A percentile compares a stretch with the other conserved stretches of the same genome.
phyloP scores from a whole-genome alignment of 2,329 filamentous ascomycete species.

The Chaetomiaceae sp. region DNA sequence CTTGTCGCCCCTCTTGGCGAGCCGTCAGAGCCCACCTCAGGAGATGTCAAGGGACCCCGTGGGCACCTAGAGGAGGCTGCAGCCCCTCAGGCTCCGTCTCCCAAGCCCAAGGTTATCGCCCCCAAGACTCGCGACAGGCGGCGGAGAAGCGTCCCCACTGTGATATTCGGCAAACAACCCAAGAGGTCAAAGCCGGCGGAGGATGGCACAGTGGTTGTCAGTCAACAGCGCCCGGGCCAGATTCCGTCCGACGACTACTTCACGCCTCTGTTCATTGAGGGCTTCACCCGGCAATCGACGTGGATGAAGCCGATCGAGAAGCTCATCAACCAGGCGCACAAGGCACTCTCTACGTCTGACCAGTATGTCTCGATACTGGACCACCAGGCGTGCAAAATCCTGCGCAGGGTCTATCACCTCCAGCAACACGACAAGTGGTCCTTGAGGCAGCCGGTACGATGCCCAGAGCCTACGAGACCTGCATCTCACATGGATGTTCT shows the following conservation, averaged over 20 bases:
- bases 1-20: neutral
- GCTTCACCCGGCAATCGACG: constrained; percentile 49
- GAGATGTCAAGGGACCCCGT: neutral
- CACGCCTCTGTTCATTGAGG: constrained; percentile 57
- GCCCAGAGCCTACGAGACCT: constrained; percentile 71
- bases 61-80: neutral
- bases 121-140: constrained; percentile 51
- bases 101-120: constrained; percentile 23
- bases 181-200: constrained; percentile 36
- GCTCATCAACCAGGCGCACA: constrained; percentile 76
- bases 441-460: constrained; percentile 79
- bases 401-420: constrained; percentile 82
- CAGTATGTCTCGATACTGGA: constrained; percentile 80
- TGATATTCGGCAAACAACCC: constrained; percentile 70
- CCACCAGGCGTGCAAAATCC: constrained; percentile 78
- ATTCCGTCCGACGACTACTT: constrained; percentile 59
- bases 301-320: constrained; percentile 64
- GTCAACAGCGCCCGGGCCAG: constrained; percentile 38
- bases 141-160: constrained; percentile 66
- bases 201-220: constrained; percentile 43
- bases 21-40: neutral
- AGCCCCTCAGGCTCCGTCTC: constrained; percentile 9
- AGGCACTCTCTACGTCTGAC: constrained; percentile 83
- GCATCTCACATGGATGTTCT: constrained; percentile 81
- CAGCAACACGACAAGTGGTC: constrained; percentile 94